Evolutionary conservation across 2,329 filamentous ascomycete species (phyloP), one percentile per base, ranked within the genome.

Genomic region (Nakataea oryzae): DNA sequence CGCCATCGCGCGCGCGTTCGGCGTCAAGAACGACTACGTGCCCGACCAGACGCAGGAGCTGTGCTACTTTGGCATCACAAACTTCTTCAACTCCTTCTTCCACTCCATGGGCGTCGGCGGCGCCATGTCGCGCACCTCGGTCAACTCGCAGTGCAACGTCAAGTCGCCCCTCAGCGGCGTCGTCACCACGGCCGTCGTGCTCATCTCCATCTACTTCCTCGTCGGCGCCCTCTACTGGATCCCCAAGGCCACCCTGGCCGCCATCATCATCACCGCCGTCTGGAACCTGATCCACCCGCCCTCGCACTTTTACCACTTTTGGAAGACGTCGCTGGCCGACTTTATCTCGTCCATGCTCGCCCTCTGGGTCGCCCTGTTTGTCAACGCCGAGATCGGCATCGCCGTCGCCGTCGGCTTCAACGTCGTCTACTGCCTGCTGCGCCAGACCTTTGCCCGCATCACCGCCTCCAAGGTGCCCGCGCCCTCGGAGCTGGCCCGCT

Each of bases 201-300:
- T 88, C 9, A 70, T 88, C 1, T 84, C 80, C 26, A 80, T 88
- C 29, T 88, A 84, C 68, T 79, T 84, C 63, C 79, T 88, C 50
- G 81, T 81, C 0, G 81, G 80, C 0, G 81, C 82, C 0, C 76
- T 89, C 0, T 87, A 85, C 72, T 89, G 84, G 83, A 84, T 88
- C n/a, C 86, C 86, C 1, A 86, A 86, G 66, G 79, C 85, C 0
- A 86, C 83, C 0, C 76, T 88, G 1, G 80, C 86, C 0, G 86
- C 85, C 2, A 86, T 88, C 64, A 87, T 88, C 74, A 86, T 88
- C 66, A 84, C 82, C 63, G 85, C 85, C 7, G 84, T 88, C 0
- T 82, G 82, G 72, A 83, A 85, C 54, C 75, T 88, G 8, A 83
- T 88, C 57, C 81, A 82, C 0, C 78, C 83, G 0, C 79, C 84